Evolutionary conservation across 2,329 filamentous ascomycete genomes (phyloP).

Genomic region (Colletotrichum phormii): DNA sequence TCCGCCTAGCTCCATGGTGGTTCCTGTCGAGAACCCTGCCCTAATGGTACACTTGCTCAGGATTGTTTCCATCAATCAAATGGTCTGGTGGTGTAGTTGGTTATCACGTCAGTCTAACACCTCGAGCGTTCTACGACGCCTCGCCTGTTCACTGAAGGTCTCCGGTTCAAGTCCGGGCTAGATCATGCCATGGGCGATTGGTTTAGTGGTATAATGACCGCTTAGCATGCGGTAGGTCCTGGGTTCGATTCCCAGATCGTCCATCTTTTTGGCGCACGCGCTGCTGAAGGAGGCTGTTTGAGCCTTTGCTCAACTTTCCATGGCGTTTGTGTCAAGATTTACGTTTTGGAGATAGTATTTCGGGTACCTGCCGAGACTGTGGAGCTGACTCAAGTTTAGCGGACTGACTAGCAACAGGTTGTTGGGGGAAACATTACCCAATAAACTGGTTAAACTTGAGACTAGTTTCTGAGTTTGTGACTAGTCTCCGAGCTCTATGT

Average conservation of each 20-base stretch:
- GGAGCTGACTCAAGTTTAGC: background rate
- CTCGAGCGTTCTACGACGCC: background rate
- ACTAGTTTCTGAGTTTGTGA: constrained; percentile 4
- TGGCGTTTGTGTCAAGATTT: constrained; percentile 4
- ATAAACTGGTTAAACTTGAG: constrained; percentile 5
- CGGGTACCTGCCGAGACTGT: background rate
- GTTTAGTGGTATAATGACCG: constrained; percentile 22
- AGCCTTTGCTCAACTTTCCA: background rate
- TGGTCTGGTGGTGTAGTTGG: constrained; percentile 51
- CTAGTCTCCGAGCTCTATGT: background rate
- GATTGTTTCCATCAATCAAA: fast-evolving
- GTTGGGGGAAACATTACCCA: background rate
- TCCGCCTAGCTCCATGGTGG: background rate
- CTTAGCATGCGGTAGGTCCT: constrained; percentile 30
- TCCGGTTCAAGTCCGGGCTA: constrained; percentile 35
- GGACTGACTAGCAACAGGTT: background rate
- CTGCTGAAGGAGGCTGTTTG: background rate
- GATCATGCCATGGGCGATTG: constrained; percentile 14
- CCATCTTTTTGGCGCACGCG: background rate
- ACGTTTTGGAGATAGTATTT: background rate
- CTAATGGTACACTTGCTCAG: background rate
- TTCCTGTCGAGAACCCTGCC: background rate
- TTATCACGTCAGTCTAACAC: constrained; percentile 62
- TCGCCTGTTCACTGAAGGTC: constrained; percentile 28
- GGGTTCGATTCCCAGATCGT: constrained; percentile 20